A percentile compares a stretch with the other conserved stretches of the same genome.
phyloP scores from a whole-genome alignment of 1,284 basidiomycete genomes.

The Ceratobasidium sp. region DNA sequence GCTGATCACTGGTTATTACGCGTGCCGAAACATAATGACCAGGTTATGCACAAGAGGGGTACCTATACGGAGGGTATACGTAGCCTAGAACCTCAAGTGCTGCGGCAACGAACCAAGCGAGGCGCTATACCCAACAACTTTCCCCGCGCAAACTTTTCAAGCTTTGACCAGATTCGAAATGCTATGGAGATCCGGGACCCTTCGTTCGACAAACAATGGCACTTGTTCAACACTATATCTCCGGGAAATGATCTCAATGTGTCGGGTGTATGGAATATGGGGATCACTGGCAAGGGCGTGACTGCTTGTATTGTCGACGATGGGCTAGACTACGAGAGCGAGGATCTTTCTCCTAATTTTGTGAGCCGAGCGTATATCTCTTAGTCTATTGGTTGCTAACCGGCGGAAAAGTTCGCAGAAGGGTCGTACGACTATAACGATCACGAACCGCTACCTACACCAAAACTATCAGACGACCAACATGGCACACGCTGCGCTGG shows the following conservation, averaged over 20 bases:
- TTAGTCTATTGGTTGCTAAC: slow-evolving; percentile 11
- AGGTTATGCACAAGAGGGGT: slow-evolving; percentile 58
- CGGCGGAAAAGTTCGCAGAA: slow-evolving; percentile 74
- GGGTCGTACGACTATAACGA: slow-evolving; percentile 99
- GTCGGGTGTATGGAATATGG: slow-evolving; percentile 72
- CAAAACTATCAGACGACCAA: slow-evolving; percentile 90
- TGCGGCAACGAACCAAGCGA: slow-evolving; percentile 75
- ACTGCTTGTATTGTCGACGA: slow-evolving; percentile 95
- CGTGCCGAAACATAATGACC: slow-evolving; percentile 59
- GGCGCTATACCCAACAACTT: slow-evolving; percentile 55
- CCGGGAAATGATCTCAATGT: slow-evolving; percentile 68
- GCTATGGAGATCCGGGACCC: slow-evolving; percentile 86
- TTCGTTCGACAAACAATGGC: slow-evolving; percentile 91
- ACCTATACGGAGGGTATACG: slow-evolving; percentile 66
- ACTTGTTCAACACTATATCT: slow-evolving; percentile 82
- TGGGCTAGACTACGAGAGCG: slow-evolving; percentile 90
- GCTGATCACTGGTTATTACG: slow-evolving; percentile 88
- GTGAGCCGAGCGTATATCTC: slow-evolving; percentile 67
- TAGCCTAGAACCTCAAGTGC: slow-evolving; percentile 70
- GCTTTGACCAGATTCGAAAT: slow-evolving; percentile 67
- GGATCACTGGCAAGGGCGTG: slow-evolving; percentile 87
- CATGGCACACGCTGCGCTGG: slow-evolving; percentile 99
- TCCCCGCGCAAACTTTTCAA: slow-evolving; percentile 52
- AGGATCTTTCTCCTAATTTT: slow-evolving; percentile 91
- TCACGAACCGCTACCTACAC: slow-evolving; percentile 88